Base-by-base conservation (phyloP, 208 protist genomes). In the Vickermania ingenoplastis region DNA sequence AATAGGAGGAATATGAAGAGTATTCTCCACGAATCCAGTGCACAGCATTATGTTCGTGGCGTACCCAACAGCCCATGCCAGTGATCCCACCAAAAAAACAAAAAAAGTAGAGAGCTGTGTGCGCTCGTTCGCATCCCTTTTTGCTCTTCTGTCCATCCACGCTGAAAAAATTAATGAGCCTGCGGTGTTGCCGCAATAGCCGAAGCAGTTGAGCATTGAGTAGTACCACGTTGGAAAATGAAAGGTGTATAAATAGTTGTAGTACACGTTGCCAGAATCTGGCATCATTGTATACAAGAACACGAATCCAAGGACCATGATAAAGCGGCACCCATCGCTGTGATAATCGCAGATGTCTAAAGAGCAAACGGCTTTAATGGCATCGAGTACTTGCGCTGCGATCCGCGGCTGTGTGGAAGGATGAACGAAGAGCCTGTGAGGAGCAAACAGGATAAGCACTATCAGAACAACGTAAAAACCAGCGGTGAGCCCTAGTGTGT, bases 41-140 rank as follows among this genome's bases (percentile, higher is more conserved):
- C 72, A 79, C 13, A 83, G 55, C 1, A 79, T 57, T 7, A 83
- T 24, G 52, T 83, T 83, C 0, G 77, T 79, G 11, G 61, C 56
- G 54, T 77, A 83, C 11, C 69, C 72, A n/a, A 79, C 57, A 0
- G 66, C 71, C 72, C 69, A 79, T 27, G 72, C 71, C 11, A 79
- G 48, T 31, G 71, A 72, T 31, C 77, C 69, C n/a, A 79, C 52
- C 50, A 60, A 29, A 48, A 83, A 83, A 49, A 83, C 73, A 63
- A 70, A 76, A 48, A 75, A 76, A 21, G 71, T 31, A 5, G 71
- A 77, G 24, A 63, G 67, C 22, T 55, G 64, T 3, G 27, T 7
- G 14, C 49, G 61, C 5, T 65, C 62, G 50, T 28, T 17, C 7
- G 53, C 51, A 53, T 81, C 75, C 45, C 67, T 48, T 31, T 13